phyloP scores from a whole-genome alignment of 768 basidiomycete species.

The Mycena filopes region DNA sequence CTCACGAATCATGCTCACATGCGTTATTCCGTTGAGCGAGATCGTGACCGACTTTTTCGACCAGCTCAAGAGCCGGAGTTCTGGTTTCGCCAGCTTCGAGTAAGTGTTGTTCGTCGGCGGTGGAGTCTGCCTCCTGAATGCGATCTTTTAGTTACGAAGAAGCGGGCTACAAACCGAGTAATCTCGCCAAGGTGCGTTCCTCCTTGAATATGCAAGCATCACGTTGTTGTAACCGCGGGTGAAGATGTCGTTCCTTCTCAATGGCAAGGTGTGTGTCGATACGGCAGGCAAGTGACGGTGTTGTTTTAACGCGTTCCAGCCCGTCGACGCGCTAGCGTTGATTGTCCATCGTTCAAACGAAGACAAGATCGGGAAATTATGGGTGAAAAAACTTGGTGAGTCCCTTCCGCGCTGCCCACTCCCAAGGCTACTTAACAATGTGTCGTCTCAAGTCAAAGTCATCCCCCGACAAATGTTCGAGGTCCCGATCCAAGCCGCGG shows the following conservation, averaged over 20 bases:
- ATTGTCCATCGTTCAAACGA: constrained; percentile 88
- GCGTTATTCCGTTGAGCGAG: constrained; percentile 88
- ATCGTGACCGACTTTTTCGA: constrained; percentile 97
- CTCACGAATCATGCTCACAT: constrained; percentile 82
- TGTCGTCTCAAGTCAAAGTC: constrained; percentile 73
- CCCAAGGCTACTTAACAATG: not conserved
- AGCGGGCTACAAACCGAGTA: constrained; percentile 84
- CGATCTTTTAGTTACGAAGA: constrained; percentile 82
- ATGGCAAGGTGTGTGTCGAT: constrained; percentile 44
- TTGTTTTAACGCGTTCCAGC: constrained; percentile 55
- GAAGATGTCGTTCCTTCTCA: constrained; percentile 94
- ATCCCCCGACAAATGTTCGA: constrained; percentile 95
- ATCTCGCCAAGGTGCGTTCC: constrained; percentile 80
- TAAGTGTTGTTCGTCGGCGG: constrained; percentile 48
- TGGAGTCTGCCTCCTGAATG: not conserved
- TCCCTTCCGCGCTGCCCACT: constrained; percentile 21
- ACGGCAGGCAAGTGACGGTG: not conserved
- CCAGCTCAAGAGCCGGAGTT: constrained; percentile 91
- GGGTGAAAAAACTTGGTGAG: constrained; percentile 94
- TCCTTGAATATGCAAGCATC: too few species aligned
- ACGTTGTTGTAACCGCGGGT: too few species aligned
- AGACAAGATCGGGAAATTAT: constrained; percentile 77
- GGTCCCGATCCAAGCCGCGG: constrained; percentile 93
- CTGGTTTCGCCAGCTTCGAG: constrained; percentile 94
- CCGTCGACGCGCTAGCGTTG: constrained; percentile 93